These are phyloP conservation scores for Clarireedia hainanense DNA, from an alignment of 2,329 filamentous ascomycete genomes.

Conservation along the genomic window DNA sequence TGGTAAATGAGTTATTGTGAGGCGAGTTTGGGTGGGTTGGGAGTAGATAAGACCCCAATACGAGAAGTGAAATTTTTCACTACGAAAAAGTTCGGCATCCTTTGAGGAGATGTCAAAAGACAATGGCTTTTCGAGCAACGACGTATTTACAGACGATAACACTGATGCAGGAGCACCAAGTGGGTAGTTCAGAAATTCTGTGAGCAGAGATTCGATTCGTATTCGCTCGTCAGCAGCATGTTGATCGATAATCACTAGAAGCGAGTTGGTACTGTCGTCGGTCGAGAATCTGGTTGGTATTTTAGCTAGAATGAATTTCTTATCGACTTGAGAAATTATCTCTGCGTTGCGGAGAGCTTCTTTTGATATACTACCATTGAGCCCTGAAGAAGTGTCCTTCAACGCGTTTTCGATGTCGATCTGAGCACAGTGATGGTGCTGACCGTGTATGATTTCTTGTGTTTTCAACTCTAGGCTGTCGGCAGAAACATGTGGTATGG, in stretches of 20 bases:
- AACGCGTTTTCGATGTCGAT: slow-evolving; percentile 25
- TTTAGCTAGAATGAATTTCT: slow-evolving; percentile 76
- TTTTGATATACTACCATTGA: slow-evolving; percentile 51
- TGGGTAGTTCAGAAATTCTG: slow-evolving; percentile 39
- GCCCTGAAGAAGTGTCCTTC: slow-evolving; percentile 16
- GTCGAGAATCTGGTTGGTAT: slow-evolving; percentile 2
- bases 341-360: slow-evolving; percentile 49
- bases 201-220: slow-evolving; percentile 66
- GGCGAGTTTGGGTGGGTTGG: background rate
- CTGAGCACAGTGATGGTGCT: slow-evolving; percentile 22
- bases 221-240: slow-evolving; percentile 91
- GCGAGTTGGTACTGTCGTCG: slow-evolving; percentile 15
- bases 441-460: slow-evolving; percentile 19
- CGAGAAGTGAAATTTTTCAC: slow-evolving; percentile 48
- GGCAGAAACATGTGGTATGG: slow-evolving; percentile 37
- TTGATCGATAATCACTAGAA: slow-evolving; percentile 77
- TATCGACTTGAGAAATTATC: slow-evolving; percentile 77
- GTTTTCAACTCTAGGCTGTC: slow-evolving; percentile 24
- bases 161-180: background rate
- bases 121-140: slow-evolving; percentile 44
- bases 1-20: slow-evolving; percentile 56
- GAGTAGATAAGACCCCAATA: slow-evolving; percentile 64
- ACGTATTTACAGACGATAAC: slow-evolving; percentile 26
- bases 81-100: slow-evolving; percentile 53
- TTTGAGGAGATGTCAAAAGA: slow-evolving; percentile 54